Evolutionary conservation across 257 asterid genomes (phyloP).

Genomic region (Sherardia arvensis): DNA sequence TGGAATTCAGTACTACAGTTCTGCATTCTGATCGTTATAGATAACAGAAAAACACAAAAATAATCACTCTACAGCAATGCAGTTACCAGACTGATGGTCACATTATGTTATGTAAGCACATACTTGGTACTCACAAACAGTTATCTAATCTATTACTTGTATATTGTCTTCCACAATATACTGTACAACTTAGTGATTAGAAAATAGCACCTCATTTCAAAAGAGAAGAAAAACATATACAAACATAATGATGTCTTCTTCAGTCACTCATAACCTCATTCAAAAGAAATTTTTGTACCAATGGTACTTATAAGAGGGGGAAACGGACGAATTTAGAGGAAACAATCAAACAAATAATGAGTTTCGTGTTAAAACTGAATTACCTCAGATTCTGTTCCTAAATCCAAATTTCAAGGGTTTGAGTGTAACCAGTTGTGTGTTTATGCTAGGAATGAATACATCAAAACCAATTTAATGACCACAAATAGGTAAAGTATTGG

Average conservation of each 20-base stretch:
- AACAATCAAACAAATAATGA: background rate
- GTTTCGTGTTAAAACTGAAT: background rate
- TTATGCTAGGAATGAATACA: background rate
- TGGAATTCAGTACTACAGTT: background rate
- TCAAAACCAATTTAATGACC: background rate
- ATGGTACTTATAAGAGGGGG: background rate
- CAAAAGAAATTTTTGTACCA: background rate
- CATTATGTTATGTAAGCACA: background rate
- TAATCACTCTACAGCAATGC: background rate
- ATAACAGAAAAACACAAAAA: background rate
- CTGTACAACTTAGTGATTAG: background rate
- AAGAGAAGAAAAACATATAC: background rate
- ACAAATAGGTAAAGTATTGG: constrained; percentile 4
- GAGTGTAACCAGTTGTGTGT: background rate
- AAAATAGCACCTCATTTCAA: background rate
- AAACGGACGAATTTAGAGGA: background rate
- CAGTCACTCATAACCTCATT: background rate
- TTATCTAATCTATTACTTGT: background rate
- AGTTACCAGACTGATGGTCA: background rate
- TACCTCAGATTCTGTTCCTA: background rate
- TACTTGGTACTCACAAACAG: background rate
- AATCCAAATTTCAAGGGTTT: background rate
- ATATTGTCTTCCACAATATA: background rate
- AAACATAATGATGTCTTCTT: constrained; percentile 1
- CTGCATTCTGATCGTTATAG: background rate